These are phyloP conservation scores for Tolypocladium ovalisporum DNA, from an alignment of 2,329 filamentous ascomycete species.

Conservation along the genomic window DNA sequence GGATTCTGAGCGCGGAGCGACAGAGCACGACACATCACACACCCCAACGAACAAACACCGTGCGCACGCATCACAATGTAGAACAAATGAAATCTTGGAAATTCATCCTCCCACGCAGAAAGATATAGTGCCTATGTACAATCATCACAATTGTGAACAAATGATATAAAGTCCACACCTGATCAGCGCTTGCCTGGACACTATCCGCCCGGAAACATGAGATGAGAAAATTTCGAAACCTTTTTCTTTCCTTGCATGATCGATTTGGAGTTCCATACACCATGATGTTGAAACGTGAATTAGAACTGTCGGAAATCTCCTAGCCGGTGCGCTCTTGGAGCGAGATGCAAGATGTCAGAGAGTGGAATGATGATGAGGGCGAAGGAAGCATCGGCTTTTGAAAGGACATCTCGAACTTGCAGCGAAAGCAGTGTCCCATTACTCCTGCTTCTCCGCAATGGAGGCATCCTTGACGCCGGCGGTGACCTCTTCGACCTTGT, in stretches of 20 bases:
- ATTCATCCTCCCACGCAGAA: not conserved
- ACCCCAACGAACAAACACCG: not conserved
- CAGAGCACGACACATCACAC: not conserved
- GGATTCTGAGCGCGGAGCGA: not conserved
- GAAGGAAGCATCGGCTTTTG: not conserved
- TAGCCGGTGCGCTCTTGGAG: not conserved
- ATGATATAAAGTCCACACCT: not conserved
- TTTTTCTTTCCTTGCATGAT: not conserved
- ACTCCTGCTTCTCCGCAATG: conserved; percentile 41
- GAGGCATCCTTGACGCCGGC: conserved; percentile 40
- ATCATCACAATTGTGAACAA: not conserved
- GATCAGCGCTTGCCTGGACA: not conserved
- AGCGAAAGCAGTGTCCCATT: conserved; percentile 13
- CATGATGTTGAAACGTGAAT: not conserved
- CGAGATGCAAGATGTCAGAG: not conserved
- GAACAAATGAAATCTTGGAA: not conserved
- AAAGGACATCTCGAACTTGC: not conserved
- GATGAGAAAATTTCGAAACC: not conserved
- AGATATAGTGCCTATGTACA: not conserved
- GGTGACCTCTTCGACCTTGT: conserved; percentile 43
- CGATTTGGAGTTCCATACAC: not conserved
- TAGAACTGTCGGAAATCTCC: not conserved
- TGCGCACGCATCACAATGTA: not conserved
- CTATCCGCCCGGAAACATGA: not conserved
- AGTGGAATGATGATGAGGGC: not conserved